Evolutionary conservation across 1,284 basidiomycete genomes (phyloP).

Genomic region (Xerocomus nothofagi): DNA sequence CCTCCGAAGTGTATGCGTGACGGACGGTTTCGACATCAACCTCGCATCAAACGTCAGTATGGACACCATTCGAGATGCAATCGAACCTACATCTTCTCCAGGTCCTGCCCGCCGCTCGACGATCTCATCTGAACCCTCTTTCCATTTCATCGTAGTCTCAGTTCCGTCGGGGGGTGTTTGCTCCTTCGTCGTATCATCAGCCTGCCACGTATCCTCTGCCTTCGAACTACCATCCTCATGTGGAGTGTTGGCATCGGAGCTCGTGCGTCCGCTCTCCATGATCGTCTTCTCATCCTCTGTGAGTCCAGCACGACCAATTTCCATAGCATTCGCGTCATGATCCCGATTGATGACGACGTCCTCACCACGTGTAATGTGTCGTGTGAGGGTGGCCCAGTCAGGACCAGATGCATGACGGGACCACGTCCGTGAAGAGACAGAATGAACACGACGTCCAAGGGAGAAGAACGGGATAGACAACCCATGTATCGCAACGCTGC

Average conservation of each 20-base stretch:
- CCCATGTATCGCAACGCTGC: slow-evolving; percentile 85
- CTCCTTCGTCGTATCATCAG: slow-evolving; percentile 20
- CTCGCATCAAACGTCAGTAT: slow-evolving; percentile 22
- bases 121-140: slow-evolving; percentile 67
- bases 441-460: slow-evolving; percentile 84
- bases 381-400: slow-evolving; percentile 80
- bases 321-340: slow-evolving; percentile 49
- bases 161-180: slow-evolving; percentile 47
- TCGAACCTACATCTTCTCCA: slow-evolving; percentile 30
- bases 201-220: slow-evolving; percentile 15
- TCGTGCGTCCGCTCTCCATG: slow-evolving; percentile 28
- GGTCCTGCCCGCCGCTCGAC: slow-evolving; percentile 29
- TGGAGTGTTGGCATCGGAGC: slow-evolving; percentile 6
- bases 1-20: slow-evolving; percentile 15
- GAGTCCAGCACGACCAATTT: slow-evolving; percentile 45
- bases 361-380: slow-evolving; percentile 62
- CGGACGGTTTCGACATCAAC: slow-evolving; percentile 30
- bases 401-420: slow-evolving; percentile 59
- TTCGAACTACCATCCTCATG: slow-evolving; percentile 15
- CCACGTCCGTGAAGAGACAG: slow-evolving; percentile 82
- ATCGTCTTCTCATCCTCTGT: slow-evolving; percentile 36
- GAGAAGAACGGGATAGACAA: slow-evolving; percentile 93
- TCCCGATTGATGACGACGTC: slow-evolving; percentile 81
- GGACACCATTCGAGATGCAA: background rate
- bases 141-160: slow-evolving; percentile 52